Conservation (phyloP, 225 moss, liverwort and hornwort genomes). For the Pleurozium schreberi region DNA sequence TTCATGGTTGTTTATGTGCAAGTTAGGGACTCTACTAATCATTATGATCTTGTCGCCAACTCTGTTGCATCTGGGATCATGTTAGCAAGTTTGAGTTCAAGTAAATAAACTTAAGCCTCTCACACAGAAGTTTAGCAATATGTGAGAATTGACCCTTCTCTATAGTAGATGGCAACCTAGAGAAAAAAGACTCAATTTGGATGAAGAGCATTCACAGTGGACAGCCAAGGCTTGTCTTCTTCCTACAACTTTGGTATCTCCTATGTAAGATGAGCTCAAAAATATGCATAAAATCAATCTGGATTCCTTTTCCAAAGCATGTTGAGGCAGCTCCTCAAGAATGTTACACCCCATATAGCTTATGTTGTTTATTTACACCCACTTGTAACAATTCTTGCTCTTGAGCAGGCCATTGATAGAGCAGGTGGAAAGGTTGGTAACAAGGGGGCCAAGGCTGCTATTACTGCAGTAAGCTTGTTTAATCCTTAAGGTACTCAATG, state of each 20-base stretch:
- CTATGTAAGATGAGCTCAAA: background rate
- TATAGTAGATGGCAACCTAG: background rate
- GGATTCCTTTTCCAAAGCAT: background rate
- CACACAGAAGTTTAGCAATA: background rate
- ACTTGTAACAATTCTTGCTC: constrained; percentile 1
- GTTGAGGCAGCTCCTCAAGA: background rate
- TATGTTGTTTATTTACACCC: background rate
- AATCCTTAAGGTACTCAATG: constrained; percentile 24
- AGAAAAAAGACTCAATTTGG: background rate
- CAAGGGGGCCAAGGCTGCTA: constrained; percentile 73
- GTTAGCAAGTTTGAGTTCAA: constrained; percentile 71
- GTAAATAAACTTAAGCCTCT: background rate
- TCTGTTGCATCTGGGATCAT: constrained; percentile 71
- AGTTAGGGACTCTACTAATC: constrained; percentile 68
- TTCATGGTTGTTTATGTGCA: background rate
- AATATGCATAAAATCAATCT: background rate
- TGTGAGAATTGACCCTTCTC: background rate
- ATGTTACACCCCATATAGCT: background rate
- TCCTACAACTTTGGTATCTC: background rate
- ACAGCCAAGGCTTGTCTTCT: background rate
- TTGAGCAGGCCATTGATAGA: constrained; percentile 68
- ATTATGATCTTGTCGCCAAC: constrained; percentile 80
- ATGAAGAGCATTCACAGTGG: background rate
- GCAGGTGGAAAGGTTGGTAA: constrained; percentile 94
- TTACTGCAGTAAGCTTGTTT: constrained; percentile 48